Conservation (phyloP, 192 early-diverging fungal genomes). For the Coemansia sp. region DNA sequence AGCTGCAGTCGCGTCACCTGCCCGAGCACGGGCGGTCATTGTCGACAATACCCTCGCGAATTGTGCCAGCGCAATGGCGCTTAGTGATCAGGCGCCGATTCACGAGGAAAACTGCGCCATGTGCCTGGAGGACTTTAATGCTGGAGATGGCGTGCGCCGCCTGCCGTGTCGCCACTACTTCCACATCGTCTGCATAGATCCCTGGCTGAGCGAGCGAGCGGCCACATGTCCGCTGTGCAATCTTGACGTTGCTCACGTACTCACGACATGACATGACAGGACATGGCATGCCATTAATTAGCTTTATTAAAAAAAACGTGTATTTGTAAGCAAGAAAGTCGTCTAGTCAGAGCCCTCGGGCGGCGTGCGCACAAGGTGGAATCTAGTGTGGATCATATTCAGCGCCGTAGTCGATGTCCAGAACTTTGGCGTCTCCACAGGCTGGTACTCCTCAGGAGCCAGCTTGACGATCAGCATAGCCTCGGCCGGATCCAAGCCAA, state of each 20-base stretch:
- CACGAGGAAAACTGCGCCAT: slow-evolving; percentile 51
- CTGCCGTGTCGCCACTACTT: slow-evolving; percentile 51
- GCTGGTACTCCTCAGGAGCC: slow-evolving; percentile 44
- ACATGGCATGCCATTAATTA: too few relatives aligned
- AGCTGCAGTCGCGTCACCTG: slow-evolving; percentile 1
- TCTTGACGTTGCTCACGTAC: slow-evolving; percentile 20
- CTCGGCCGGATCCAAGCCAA: slow-evolving; percentile 15
- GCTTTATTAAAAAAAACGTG: background rate
- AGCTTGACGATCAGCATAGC: slow-evolving; percentile 29
- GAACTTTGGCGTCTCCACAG: slow-evolving; percentile 34
- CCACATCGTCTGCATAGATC: slow-evolving; percentile 47
- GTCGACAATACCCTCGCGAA: background rate
- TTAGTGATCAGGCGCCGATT: slow-evolving; percentile 4
- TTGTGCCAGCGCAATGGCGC: background rate
- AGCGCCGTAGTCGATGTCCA: slow-evolving; percentile 10
- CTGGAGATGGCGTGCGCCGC: slow-evolving; percentile 37
- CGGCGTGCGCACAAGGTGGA: slow-evolving; percentile 5
- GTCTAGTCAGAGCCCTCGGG: slow-evolving; percentile 1
- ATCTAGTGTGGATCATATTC: background rate
- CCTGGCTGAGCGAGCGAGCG: slow-evolving; percentile 34
- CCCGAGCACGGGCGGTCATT: background rate
- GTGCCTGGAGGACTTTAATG: slow-evolving; percentile 46
- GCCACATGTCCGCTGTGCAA: slow-evolving; percentile 53
- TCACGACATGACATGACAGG: too few relatives aligned
- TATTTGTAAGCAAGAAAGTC: background rate